Percentiles rank a stretch among this genome's conserved stretches.
Conservation (phyloP, 768 basidiomycete species). For the Xanthoconium stramineum region DNA sequence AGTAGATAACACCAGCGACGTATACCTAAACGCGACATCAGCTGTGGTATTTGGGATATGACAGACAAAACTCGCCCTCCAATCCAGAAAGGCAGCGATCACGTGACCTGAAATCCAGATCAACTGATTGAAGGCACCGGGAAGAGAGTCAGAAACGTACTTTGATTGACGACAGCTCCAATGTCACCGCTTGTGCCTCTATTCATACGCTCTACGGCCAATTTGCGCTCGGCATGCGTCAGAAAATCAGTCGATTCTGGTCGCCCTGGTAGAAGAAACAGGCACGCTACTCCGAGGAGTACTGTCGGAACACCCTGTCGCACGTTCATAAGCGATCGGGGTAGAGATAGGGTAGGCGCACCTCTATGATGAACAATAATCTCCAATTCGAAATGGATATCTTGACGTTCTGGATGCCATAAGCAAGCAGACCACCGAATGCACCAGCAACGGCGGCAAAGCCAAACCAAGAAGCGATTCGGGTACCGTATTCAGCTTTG, state of each 20-base stretch:
- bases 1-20: constrained; percentile 45
- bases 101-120: constrained; percentile 35
- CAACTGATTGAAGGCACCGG: neutral
- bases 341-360: neutral
- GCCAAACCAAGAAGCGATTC: constrained; percentile 50
- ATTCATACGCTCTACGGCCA: no score
- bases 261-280: constrained; percentile 30
- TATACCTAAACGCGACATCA: constrained; percentile 34
- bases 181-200: constrained; percentile 42
- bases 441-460: constrained; percentile 56
- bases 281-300: constrained; percentile 25
- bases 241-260: constrained; percentile 27
- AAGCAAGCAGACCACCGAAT: constrained; percentile 55
- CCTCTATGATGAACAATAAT: constrained; percentile 28
- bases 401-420: constrained; percentile 44
- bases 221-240: no score
- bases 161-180: constrained; percentile 39
- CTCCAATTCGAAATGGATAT: constrained; percentile 19
- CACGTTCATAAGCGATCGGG: neutral
- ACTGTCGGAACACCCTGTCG: constrained; percentile 55
- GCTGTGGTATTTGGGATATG: neutral
- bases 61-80: constrained; percentile 31
- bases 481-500: constrained; percentile 43
- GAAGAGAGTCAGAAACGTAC: constrained; percentile 19
- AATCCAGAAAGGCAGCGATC: constrained; percentile 43